Base-by-base conservation (phyloP, 2,329 filamentous ascomycete genomes). In the Teratosphaeriaceae sp. region DNA sequence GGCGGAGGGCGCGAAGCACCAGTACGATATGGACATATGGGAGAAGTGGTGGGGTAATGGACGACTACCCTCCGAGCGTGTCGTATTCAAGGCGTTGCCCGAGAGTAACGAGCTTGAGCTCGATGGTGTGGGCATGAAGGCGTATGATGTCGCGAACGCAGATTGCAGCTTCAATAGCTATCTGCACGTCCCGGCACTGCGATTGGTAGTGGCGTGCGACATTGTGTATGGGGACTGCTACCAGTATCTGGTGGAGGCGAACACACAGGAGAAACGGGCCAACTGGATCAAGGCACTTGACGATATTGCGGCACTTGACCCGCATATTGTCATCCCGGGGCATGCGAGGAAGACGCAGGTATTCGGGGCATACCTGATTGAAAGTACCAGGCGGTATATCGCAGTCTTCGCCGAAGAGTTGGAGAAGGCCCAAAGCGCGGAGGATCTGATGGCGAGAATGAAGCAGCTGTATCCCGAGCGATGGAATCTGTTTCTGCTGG, bases 381-480 rank as follows among this genome's bases (percentile, higher is more conserved):
- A 21, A 19, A 9, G 11, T 9, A 37, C 34, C n/a, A 19, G 21
- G 34, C 11, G 21, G 15, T 37, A 37, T 22, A 37, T 37, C 4
- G n/a, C 11, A 12, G 34, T 22, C 11, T 37, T 37, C 21, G 34
- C 11, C n/a, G 11, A 20, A 12, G 34, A 37, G 34, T 22, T 37
- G 19, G 34, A 4, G 15, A 20, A 9, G 34, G 34, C 18, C n/a
- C 11, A 12, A 12, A 37, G 34, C 21, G 34, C 19, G 15, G 34
- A n/a, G 34, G 34, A 21, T 11, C 13, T 37, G 34, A 19, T 19
- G 34, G 34, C 11, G 34, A 37, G 34, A 21, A 37, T 37, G 34
- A 8, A 20, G 34, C n/a, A 20, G 18, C 21, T 37, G 34, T 37
- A 9, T 37, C 34, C 34, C n/a, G 18, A 20, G 18, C 4, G 34